Evolutionary conservation across 257 asterid genomes (phyloP).

Genomic region (Phtheirospermum japonicum): DNA sequence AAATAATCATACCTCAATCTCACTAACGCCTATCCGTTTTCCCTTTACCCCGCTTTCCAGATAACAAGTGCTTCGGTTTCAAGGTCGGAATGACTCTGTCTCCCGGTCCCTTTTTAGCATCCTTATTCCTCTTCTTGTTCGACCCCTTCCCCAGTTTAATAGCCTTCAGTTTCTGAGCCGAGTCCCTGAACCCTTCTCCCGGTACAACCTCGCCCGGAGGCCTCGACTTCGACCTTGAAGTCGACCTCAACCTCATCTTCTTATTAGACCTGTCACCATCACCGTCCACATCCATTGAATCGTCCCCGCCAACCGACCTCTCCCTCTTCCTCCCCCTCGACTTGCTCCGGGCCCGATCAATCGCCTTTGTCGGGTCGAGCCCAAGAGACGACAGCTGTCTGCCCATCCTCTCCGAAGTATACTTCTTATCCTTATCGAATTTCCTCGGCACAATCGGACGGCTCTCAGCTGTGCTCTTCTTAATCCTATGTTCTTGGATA

Average conservation of each 20-base stretch:
- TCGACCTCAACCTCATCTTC: conserved; percentile 56
- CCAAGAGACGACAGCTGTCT: conserved; percentile 72
- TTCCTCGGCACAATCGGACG: conserved; percentile 80
- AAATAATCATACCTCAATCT: conserved; percentile 38
- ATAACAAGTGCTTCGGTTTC: conserved; percentile 78
- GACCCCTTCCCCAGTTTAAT: conserved; percentile 50
- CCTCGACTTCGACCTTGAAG: conserved; percentile 65
- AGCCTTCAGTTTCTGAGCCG: conserved; percentile 76
- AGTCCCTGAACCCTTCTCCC: conserved; percentile 83
- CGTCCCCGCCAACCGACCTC: conserved; percentile 52
- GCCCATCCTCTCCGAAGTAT: conserved; percentile 77
- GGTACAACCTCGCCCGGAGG: conserved; percentile 69
- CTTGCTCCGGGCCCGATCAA: conserved; percentile 72
- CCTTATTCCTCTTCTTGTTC: conserved; percentile 65
- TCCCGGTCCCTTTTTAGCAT: conserved; percentile 81
- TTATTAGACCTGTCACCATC: conserved; percentile 49
- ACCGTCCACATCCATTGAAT: conserved; percentile 74
- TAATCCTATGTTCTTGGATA: conserved; percentile 76
- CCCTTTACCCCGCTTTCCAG: conserved; percentile 83
- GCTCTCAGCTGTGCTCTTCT: conserved; percentile 89
- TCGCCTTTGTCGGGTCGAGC: conserved; percentile 73
- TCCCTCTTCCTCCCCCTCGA: conserved; percentile 94
- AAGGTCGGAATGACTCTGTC: conserved; percentile 84
- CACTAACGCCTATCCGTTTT: conserved; percentile 80
- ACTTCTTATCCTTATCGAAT: conserved; percentile 68